phyloP scores from a whole-genome alignment of 495 filamentous ascomycete species.

The Penicillium chermesinum region DNA sequence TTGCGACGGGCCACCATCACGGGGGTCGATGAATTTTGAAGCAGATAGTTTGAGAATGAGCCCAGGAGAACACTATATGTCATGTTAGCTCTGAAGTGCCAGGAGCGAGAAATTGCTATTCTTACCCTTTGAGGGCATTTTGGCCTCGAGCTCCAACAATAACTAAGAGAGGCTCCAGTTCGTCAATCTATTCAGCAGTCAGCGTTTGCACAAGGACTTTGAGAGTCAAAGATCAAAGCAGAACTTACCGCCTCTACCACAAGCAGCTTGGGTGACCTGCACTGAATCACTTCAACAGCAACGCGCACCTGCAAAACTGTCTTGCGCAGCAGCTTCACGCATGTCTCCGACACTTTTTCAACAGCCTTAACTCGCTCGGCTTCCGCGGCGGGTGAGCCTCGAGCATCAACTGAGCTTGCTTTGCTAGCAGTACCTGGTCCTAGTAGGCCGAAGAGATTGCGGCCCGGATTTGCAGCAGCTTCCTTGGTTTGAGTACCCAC shows the following conservation, averaged over 20 bases:
- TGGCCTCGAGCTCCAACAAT: conserved; percentile 86
- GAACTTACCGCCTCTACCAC: conserved; percentile 68
- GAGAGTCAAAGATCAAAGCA: neutral
- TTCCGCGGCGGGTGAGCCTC: conserved; percentile 55
- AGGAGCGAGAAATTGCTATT: neutral
- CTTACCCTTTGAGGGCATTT: conserved; percentile 89
- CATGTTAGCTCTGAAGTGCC: neutral
- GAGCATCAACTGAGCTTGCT: conserved; percentile 37
- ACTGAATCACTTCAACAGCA: conserved; percentile 93
- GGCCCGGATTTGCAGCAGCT: conserved; percentile 27
- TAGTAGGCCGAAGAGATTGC: conserved; percentile 32
- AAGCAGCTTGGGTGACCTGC: conserved; percentile 87
- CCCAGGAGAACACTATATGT: conserved; percentile 73
- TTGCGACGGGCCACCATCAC: conserved; percentile 89
- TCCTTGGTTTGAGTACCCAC: conserved; percentile 48
- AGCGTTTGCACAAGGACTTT: conserved; percentile 11
- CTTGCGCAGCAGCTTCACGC: conserved; percentile 78
- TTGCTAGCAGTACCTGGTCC: conserved; percentile 40
- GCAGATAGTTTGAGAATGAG: conserved; percentile 94
- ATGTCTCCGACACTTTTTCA: conserved; percentile 69
- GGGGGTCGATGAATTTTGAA: conserved; percentile 92
- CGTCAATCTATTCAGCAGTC: conserved; percentile 63
- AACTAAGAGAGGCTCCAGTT: conserved; percentile 84
- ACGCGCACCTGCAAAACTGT: conserved; percentile 86
- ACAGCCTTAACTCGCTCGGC: conserved; percentile 72